These are phyloP conservation scores for Aspergillus arachidicola DNA, from an alignment of 2,329 filamentous ascomycete species.

Conservation along the genomic window DNA sequence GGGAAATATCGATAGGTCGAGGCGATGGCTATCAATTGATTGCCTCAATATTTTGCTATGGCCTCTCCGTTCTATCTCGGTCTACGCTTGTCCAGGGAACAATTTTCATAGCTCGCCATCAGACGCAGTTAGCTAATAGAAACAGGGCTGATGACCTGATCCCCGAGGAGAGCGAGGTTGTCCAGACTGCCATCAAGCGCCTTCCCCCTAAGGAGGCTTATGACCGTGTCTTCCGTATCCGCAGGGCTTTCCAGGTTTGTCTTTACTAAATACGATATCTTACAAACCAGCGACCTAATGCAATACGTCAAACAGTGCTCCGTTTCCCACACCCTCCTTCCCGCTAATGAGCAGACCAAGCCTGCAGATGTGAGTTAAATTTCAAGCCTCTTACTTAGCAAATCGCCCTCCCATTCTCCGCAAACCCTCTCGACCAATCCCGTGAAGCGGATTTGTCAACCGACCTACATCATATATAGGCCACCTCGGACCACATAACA, in stretches of 20 bases:
- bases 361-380: constrained; percentile 60
- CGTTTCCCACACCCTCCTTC: constrained; percentile 66
- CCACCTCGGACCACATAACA: neutral
- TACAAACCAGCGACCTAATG: constrained; percentile 24
- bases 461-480: constrained; percentile 7
- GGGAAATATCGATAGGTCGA: constrained; percentile 7
- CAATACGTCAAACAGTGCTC: constrained; percentile 57
- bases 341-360: constrained; percentile 68
- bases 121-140: constrained; percentile 14
- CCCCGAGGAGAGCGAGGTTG: constrained; percentile 84
- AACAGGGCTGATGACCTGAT: constrained; percentile 90
- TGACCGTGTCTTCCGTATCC: constrained; percentile 96
- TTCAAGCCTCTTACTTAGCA: constrained; percentile 11
- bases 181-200: constrained; percentile 86
- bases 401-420: constrained; percentile 27
- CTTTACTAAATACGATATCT: neutral
- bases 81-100: constrained; percentile 15
- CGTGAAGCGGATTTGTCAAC: constrained; percentile 40
- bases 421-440: constrained; percentile 37
- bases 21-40: constrained; percentile 3
- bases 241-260: constrained; percentile 85
- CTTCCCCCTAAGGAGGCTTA: constrained; percentile 88
- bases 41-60: neutral
- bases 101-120: constrained; percentile 8
- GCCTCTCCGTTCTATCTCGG: neutral